Evolutionary conservation across 1,284 basidiomycete species (phyloP).

Genomic region (Tilletia horrida): DNA sequence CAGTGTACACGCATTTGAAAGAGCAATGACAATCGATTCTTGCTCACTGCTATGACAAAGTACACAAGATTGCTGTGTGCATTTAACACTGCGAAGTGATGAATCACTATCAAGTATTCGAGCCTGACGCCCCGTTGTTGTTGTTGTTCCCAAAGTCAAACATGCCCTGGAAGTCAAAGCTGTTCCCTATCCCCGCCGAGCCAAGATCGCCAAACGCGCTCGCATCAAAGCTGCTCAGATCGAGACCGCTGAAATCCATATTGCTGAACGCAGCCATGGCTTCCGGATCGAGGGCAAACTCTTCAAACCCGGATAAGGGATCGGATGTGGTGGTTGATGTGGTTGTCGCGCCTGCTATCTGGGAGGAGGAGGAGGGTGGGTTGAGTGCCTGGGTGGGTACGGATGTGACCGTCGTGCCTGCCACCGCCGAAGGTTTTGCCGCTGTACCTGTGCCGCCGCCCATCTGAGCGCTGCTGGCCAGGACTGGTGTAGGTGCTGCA

Average conservation of each 20-base stretch:
- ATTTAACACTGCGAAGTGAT: too few species aligned
- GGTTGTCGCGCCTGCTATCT: not conserved
- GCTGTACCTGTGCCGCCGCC: not conserved
- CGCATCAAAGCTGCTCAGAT: not conserved
- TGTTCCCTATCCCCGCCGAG: too few species aligned
- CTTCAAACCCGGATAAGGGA: not conserved
- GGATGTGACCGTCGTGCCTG: not conserved
- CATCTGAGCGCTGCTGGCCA: not conserved
- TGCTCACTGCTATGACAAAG: too few species aligned
- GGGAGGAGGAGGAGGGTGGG: not conserved
- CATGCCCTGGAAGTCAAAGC: too few species aligned
- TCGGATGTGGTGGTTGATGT: not conserved
- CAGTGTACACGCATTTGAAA: too few species aligned
- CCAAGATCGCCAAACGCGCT: too few species aligned
- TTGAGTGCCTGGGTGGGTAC: not conserved
- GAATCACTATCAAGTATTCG: too few species aligned
- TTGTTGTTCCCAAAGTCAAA: too few species aligned
- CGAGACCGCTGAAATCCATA: not conserved
- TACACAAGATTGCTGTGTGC: too few species aligned
- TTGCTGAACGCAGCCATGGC: conserved; percentile 10
- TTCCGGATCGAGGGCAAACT: not conserved
- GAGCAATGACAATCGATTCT: too few species aligned
- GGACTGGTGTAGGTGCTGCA: not conserved
- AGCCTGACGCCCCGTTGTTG: too few species aligned
- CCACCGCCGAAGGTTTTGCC: not conserved